phyloP scores from a whole-genome alignment of 805 yeast genomes.

The Yamadazyma paraphyllophila region DNA sequence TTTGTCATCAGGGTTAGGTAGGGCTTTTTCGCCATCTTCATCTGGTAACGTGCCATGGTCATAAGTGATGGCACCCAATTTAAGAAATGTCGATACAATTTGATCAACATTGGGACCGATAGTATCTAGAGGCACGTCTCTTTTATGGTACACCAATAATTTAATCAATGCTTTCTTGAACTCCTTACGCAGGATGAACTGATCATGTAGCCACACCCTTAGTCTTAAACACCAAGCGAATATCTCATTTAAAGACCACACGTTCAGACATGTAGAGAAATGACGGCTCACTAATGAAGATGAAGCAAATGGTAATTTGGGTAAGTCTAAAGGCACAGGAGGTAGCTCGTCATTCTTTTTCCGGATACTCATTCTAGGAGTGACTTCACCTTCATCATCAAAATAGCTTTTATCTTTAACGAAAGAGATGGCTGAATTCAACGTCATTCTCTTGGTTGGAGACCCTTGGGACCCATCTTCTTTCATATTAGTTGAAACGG shows the following conservation, averaged over 20 bases:
- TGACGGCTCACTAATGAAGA: conserved; percentile 48
- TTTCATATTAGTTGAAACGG: conserved; percentile 1
- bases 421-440: conserved; percentile 33
- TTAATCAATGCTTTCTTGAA: conserved; percentile 52
- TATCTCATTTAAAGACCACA: conserved; percentile 48
- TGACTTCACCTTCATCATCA: conserved; percentile 6
- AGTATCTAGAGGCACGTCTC: conserved; percentile 49
- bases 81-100: conserved; percentile 42
- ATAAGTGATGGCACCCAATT: conserved; percentile 40
- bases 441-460: conserved; percentile 18
- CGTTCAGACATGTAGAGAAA: conserved; percentile 44
- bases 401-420: conserved; percentile 23
- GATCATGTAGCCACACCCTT: conserved; percentile 53
- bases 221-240: conserved; percentile 56
- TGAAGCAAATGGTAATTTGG: conserved; percentile 57
- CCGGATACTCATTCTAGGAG: conserved; percentile 5
- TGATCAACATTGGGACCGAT: conserved; percentile 51
- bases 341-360: conserved; percentile 33
- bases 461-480: conserved; percentile 10
- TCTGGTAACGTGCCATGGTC: conserved; percentile 16
- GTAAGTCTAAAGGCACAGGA: conserved; percentile 45
- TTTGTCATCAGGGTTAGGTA: conserved; percentile 11
- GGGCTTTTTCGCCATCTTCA: conserved; percentile 11
- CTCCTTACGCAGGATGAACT: conserved; percentile 47
- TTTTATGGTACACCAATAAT: conserved; percentile 49